Evolutionary conservation across 352 stramenopile species (phyloP).

Genomic region (Globisporangium recalcitrans): DNA sequence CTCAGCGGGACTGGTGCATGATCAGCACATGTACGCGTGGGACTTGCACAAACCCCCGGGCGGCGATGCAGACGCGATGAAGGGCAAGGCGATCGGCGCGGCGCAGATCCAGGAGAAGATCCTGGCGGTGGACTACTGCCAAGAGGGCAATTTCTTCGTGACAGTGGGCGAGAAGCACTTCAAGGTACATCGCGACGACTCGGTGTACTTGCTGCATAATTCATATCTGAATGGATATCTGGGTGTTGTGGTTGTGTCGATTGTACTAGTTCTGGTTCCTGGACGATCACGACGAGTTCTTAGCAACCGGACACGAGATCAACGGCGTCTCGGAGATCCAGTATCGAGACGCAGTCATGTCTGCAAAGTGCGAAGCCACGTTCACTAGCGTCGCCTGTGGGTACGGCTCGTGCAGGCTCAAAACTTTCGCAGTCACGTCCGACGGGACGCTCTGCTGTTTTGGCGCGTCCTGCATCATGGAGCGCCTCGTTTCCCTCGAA

Average conservation of each 20-base stretch:
- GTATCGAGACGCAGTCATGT: constrained; percentile 47
- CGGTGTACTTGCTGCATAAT: neutral
- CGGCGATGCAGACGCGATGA: constrained; percentile 18
- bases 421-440: constrained; percentile 66
- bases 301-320: constrained; percentile 47
- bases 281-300: constrained; percentile 41
- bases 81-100: constrained; percentile 32
- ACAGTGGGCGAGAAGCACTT: constrained; percentile 78
- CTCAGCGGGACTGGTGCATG: constrained; percentile 73
- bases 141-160: constrained; percentile 74
- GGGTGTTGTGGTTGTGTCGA: too few relatives aligned
- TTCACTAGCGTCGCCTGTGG: constrained; percentile 72
- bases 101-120: constrained; percentile 67
- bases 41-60: constrained; percentile 27
- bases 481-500: constrained; percentile 71
- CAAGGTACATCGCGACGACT: constrained; percentile 34
- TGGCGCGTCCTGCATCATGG: constrained; percentile 64
- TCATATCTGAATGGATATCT: neutral
- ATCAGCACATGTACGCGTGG: constrained; percentile 81
- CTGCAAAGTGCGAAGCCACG: constrained; percentile 51
- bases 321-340: constrained; percentile 61
- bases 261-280: constrained; percentile 69
- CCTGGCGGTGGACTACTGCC: constrained; percentile 60
- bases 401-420: constrained; percentile 43
- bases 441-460: constrained; percentile 80